Conservation (phyloP, 1,139 yeast genomes). For the Scheffersomyces stambukii region DNA sequence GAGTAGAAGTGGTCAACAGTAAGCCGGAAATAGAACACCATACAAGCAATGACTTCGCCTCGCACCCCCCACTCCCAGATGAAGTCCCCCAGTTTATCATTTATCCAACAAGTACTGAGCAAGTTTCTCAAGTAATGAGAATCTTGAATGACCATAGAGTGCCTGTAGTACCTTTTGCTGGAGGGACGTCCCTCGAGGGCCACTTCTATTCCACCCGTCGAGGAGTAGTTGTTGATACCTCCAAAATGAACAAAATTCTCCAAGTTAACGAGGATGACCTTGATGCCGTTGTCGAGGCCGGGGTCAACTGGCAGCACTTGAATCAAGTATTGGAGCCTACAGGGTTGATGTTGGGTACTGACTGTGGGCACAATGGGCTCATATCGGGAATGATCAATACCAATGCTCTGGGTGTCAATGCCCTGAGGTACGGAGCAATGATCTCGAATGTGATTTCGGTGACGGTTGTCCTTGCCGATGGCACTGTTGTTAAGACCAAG, state of each 20-base stretch:
- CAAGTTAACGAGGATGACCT: slow-evolving; percentile 36
- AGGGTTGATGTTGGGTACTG: slow-evolving; percentile 39
- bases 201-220: slow-evolving; percentile 41
- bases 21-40: slow-evolving; percentile 33
- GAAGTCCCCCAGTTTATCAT: slow-evolving; percentile 33
- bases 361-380: slow-evolving; percentile 42
- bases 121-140: slow-evolving; percentile 33
- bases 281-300: slow-evolving; percentile 42
- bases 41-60: slow-evolving; percentile 37
- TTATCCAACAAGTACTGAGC: slow-evolving; percentile 33
- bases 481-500: slow-evolving; percentile 38
- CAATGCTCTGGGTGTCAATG: slow-evolving; percentile 44
- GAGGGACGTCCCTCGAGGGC: slow-evolving; percentile 45
- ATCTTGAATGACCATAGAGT: slow-evolving; percentile 30
- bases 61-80: slow-evolving; percentile 34
- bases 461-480: slow-evolving; percentile 44
- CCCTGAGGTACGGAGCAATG: slow-evolving; percentile 45
- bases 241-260: slow-evolving; percentile 35
- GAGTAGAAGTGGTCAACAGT: slow-evolving; percentile 21
- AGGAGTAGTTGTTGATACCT: slow-evolving; percentile 35
- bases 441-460: slow-evolving; percentile 37
- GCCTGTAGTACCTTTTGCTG: slow-evolving; percentile 65
- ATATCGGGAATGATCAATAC: slow-evolving; percentile 45
- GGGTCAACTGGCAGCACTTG: slow-evolving; percentile 42
- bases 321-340: slow-evolving; percentile 24